Evolutionary conservation across 305 asterid genomes (phyloP).

Genomic region (Fraxinus floribunda): DNA sequence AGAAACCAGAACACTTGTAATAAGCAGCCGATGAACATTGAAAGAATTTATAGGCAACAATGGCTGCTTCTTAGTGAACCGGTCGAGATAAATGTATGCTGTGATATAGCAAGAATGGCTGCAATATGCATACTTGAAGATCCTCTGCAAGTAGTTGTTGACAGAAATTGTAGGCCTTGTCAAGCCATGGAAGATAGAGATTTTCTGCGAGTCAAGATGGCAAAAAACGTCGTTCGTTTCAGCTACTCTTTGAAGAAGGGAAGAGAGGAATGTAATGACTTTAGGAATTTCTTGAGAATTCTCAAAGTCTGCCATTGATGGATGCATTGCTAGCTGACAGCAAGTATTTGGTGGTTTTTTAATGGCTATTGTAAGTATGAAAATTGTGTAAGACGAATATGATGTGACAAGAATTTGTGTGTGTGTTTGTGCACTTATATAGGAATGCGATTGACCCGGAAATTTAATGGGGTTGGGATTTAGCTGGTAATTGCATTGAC

Average conservation of each 20-base stretch:
- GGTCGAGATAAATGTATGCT: conserved; percentile 62
- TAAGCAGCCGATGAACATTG: conserved; percentile 64
- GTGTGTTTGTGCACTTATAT: conserved; percentile 12
- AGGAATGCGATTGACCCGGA: conserved; percentile 26
- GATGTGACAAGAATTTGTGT: conserved; percentile 2
- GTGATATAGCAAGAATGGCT: conserved; percentile 55
- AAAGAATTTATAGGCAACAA: conserved; percentile 47
- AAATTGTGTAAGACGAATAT: conserved; percentile 19
- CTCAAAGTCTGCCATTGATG: conserved; percentile 42
- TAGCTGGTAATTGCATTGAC: conserved; percentile 28
- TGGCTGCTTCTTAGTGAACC: conserved; percentile 53
- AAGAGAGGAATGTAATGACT: conserved; percentile 37
- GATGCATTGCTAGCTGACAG: background rate
- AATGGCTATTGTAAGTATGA: background rate
- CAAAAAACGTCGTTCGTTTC: conserved; percentile 40
- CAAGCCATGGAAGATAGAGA: conserved; percentile 51
- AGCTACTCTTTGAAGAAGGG: conserved; percentile 39
- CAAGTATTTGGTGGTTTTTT: background rate
- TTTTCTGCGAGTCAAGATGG: conserved; percentile 18
- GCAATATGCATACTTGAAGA: conserved; percentile 59
- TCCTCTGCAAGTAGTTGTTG: conserved; percentile 51
- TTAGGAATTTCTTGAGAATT: conserved; percentile 33
- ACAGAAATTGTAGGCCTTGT: conserved; percentile 50
- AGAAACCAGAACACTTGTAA: conserved; percentile 58
- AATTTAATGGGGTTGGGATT: conserved; percentile 19